Percentiles rank a stretch among this genome's conserved stretches.
These are phyloP conservation scores for Podila clonocystis DNA, from an alignment of 192 early-diverging fungal species.

Conservation along the genomic window DNA sequence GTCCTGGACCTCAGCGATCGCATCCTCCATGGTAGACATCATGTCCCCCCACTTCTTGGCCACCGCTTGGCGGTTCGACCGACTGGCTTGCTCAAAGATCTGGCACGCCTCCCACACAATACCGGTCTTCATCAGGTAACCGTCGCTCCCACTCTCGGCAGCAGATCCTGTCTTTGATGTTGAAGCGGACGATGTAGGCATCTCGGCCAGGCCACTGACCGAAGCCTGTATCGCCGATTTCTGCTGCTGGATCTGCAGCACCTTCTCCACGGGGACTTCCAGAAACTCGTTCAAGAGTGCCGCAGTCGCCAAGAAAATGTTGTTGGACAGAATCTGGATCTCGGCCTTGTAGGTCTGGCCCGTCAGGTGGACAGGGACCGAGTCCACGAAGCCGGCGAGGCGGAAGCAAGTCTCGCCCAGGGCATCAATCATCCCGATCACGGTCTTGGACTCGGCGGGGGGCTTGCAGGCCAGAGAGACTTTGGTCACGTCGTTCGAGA, in stretches of 20 bases:
- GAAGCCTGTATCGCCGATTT: slow-evolving; percentile 4
- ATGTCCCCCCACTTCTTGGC: slow-evolving; percentile 53
- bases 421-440: slow-evolving; percentile 43
- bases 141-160: slow-evolving; percentile 8
- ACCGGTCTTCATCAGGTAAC: slow-evolving; percentile 50
- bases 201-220: neutral
- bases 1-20: slow-evolving; percentile 45
- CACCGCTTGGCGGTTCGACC: slow-evolving; percentile 47
- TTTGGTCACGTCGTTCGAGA: slow-evolving; percentile 48
- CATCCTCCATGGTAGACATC: slow-evolving; percentile 53
- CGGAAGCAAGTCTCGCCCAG: slow-evolving; percentile 54
- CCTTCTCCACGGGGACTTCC: slow-evolving; percentile 31
- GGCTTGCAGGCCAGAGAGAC: slow-evolving; percentile 53
- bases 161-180: neutral
- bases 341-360: slow-evolving; percentile 51
- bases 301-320: slow-evolving; percentile 43
- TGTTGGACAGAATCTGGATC: slow-evolving; percentile 31
- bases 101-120: slow-evolving; percentile 56
- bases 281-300: slow-evolving; percentile 51
- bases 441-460: slow-evolving; percentile 43
- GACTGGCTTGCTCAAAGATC: slow-evolving; percentile 50
- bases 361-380: slow-evolving; percentile 43
- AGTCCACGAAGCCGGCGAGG: slow-evolving; percentile 51
- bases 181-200: neutral
- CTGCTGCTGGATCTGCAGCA: slow-evolving; percentile 32